phyloP scores from a whole-genome alignment of 106 monocot genomes.

The Allium sativum region DNA sequence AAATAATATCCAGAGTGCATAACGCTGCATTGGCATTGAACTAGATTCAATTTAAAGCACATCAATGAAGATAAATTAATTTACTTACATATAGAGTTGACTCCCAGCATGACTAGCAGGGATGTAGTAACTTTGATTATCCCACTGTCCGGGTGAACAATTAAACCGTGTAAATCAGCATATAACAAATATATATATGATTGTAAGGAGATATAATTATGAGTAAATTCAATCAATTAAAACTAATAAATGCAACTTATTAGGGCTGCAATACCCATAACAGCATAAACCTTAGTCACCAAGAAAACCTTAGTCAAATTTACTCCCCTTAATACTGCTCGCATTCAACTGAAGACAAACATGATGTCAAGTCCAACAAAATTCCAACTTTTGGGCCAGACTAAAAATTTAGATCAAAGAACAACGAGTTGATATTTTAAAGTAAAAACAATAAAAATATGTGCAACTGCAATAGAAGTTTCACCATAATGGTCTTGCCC shows the following conservation, averaged over 20 bases:
- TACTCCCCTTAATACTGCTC: constrained; percentile 39
- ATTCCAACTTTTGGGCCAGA: constrained; percentile 37
- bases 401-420: constrained; percentile 5
- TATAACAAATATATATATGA: not conserved
- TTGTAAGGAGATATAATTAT: not conserved
- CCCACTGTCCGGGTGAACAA: constrained; percentile 31
- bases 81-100: constrained; percentile 55
- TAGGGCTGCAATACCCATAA: constrained; percentile 79
- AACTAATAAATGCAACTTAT: constrained; percentile 13
- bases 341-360: constrained; percentile 54
- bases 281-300: constrained; percentile 42
- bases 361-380: constrained; percentile 53
- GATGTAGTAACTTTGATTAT: constrained; percentile 26
- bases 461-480: not conserved
- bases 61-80: constrained; percentile 5
- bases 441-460: too few relatives aligned
- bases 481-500: constrained; percentile 23
- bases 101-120: constrained; percentile 29
- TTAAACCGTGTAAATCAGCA: constrained; percentile 11
- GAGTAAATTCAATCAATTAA: not conserved
- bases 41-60: not conserved
- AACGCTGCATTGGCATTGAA: not conserved
- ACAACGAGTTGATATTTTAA: not conserved
- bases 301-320: constrained; percentile 43
- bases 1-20: not conserved